phyloP scores from a whole-genome alignment of 345 rosid genomes.

The Linum trigynum region DNA sequence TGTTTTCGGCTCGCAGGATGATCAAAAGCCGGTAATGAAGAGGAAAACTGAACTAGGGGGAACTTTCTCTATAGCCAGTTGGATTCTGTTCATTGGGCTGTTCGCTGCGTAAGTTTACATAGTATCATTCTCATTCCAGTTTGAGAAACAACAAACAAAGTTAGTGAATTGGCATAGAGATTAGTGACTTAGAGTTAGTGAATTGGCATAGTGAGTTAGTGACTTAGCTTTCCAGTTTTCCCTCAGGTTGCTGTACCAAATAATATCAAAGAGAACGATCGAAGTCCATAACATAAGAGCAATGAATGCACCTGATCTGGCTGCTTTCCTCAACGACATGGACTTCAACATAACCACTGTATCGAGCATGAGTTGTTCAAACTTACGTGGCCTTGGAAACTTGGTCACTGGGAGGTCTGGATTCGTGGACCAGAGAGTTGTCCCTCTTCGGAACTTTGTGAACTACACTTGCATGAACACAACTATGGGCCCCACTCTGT shows the following conservation, averaged over 20 bases:
- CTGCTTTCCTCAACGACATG: slow-evolving; percentile 58
- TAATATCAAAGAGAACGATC: slow-evolving; percentile 66
- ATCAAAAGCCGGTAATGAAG: slow-evolving; percentile 63
- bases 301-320: slow-evolving; percentile 62
- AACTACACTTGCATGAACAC: slow-evolving; percentile 64
- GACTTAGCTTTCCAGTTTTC: slow-evolving; percentile 35
- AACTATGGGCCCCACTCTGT: slow-evolving; percentile 66
- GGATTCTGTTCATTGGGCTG: slow-evolving; percentile 82
- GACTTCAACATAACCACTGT: slow-evolving; percentile 75
- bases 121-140: slow-evolving; percentile 3
- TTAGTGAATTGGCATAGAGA: slow-evolving; percentile 16
- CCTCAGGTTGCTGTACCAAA: slow-evolving; percentile 90
- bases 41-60: slow-evolving; percentile 96
- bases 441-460: slow-evolving; percentile 38
- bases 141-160: background rate
- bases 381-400: slow-evolving; percentile 53
- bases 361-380: slow-evolving; percentile 84
- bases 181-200: slow-evolving; percentile 27
- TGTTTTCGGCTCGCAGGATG: slow-evolving; percentile 45
- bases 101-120: slow-evolving; percentile 77
- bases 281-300: slow-evolving; percentile 90
- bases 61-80: slow-evolving; percentile 83
- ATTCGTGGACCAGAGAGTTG: slow-evolving; percentile 38
- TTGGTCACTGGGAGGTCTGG: slow-evolving; percentile 64
- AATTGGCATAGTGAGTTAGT: slow-evolving; percentile 26